These are phyloP conservation scores for Neurospora sublineolata DNA, from an alignment of 495 filamentous ascomycete species.

Conservation along the genomic window DNA sequence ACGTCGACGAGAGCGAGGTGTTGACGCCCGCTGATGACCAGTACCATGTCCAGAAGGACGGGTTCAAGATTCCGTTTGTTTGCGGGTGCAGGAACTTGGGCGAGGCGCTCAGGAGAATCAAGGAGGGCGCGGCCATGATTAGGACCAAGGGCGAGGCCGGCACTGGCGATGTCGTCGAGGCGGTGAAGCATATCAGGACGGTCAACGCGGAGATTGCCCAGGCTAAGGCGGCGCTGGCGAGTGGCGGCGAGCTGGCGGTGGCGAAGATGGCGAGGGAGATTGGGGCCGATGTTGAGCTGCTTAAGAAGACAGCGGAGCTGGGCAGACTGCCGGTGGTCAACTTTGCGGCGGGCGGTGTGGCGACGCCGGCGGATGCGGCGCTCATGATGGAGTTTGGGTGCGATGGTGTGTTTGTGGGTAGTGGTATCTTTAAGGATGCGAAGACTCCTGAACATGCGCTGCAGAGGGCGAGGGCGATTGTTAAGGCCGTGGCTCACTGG, in stretches of 20 bases:
- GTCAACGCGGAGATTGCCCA: constrained; percentile 74
- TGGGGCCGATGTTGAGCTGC: constrained; percentile 58
- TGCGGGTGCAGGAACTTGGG: constrained; percentile 94
- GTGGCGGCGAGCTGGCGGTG: constrained; percentile 54
- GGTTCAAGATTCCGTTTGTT: constrained; percentile 80
- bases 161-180: constrained; percentile 96
- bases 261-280: constrained; percentile 71
- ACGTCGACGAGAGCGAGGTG: constrained; percentile 96
- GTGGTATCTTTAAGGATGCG: constrained; percentile 84
- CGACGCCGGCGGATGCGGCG: constrained; percentile 91
- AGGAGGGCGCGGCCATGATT: constrained; percentile 96
- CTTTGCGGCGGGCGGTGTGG: constrained; percentile 95
- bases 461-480: constrained; percentile 83
- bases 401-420: constrained; percentile 94
- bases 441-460: constrained; percentile 59
- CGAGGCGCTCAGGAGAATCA: constrained; percentile 84
- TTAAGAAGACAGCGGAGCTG: constrained; percentile 77
- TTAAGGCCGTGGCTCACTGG: constrained; percentile 84
- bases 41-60: constrained; percentile 82
- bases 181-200: constrained; percentile 89
- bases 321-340: constrained; percentile 91
- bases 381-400: constrained; percentile 99
- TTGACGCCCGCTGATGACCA: constrained; percentile 85
- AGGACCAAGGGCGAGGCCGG: constrained; percentile 97
- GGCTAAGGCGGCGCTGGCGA: constrained; percentile 50